phyloP scores from a whole-genome alignment of 805 yeast genomes.

The Debaryomyces maramus region DNA sequence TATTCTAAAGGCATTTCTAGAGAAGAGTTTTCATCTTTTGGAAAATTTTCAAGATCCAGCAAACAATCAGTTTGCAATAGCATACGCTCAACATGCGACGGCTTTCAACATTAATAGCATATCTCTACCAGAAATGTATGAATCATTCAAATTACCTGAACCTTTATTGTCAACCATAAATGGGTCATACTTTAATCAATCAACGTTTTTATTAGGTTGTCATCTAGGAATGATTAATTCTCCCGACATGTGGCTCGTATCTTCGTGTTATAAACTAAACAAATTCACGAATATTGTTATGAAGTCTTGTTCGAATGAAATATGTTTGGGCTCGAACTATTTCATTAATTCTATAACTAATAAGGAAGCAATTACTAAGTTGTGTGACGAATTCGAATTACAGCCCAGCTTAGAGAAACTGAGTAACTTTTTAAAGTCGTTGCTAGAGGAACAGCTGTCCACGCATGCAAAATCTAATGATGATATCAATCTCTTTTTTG shows the following conservation, averaged over 20 bases:
- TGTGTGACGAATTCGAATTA: conserved; percentile 10
- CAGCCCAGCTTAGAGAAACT: conserved; percentile 18
- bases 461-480: conserved; percentile 16
- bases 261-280: conserved; percentile 11
- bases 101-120: conserved; percentile 12
- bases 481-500: conserved; percentile 27
- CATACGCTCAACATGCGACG: conserved; percentile 23
- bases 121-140: conserved; percentile 15
- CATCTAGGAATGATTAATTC: conserved; percentile 21
- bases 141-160: conserved; percentile 15
- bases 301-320: conserved; percentile 25
- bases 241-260: conserved; percentile 27
- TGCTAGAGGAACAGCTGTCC: conserved; percentile 17
- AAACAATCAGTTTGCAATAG: conserved; percentile 16
- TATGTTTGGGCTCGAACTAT: conserved; percentile 21
- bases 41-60: conserved; percentile 6
- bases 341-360: conserved; percentile 24
- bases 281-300: conserved; percentile 20
- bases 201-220: conserved; percentile 27
- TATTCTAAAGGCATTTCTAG: conserved; percentile 26
- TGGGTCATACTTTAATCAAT: conserved; percentile 27
- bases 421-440: conserved; percentile 16
- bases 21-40: conserved; percentile 13
- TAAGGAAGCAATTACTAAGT: conserved; percentile 9
- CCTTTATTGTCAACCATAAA: conserved; percentile 9